These are phyloP conservation scores for Saitozyma sp. DNA, from an alignment of 768 basidiomycete species.

Conservation along the genomic window DNA sequence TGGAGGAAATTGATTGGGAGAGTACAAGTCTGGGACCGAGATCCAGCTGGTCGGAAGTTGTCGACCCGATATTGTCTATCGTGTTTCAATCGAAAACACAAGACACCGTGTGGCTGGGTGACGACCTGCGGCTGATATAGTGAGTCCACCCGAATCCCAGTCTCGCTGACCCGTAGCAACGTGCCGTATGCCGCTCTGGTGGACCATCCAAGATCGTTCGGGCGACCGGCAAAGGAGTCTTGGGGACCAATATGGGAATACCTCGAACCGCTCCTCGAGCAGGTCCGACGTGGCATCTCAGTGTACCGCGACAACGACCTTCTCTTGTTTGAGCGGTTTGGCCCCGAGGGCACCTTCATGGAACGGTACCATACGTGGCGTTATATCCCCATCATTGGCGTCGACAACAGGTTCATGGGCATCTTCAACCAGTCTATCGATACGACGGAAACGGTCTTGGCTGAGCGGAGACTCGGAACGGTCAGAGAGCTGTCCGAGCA, in stretches of 20 bases:
- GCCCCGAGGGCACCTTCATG: conserved; percentile 13
- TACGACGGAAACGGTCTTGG: conserved; percentile 32
- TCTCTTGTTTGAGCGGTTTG: conserved; percentile 18
- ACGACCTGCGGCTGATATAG: conserved; percentile 36
- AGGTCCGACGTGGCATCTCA: conserved; percentile 16
- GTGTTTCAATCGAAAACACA: conserved; percentile 27
- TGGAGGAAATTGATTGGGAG: conserved; percentile 36
- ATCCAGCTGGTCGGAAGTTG: conserved; percentile 24
- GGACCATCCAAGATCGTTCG: conserved; percentile 33
- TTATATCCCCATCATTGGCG: conserved; percentile 34
- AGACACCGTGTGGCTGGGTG: conserved; percentile 38
- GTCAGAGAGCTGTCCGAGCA: conserved; percentile 37
- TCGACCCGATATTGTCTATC: conserved; percentile 35
- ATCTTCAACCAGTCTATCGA: conserved; percentile 40
- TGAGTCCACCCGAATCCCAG: conserved; percentile 8
- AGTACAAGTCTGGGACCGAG: conserved; percentile 33
- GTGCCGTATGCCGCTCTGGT: conserved; percentile 27
- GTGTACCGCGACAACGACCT: conserved; percentile 32
- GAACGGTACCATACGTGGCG: conserved; percentile 42
- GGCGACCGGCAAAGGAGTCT: conserved; percentile 24
- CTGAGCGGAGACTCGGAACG: conserved; percentile 28
- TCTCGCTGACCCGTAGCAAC: conserved; percentile 23
- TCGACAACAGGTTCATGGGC: conserved; percentile 29
- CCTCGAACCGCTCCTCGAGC: conserved; percentile 21
- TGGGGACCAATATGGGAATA: conserved; percentile 34